Evolutionary conservation across 768 basidiomycete species (phyloP).

Genomic region (Boletus reticuloceps): DNA sequence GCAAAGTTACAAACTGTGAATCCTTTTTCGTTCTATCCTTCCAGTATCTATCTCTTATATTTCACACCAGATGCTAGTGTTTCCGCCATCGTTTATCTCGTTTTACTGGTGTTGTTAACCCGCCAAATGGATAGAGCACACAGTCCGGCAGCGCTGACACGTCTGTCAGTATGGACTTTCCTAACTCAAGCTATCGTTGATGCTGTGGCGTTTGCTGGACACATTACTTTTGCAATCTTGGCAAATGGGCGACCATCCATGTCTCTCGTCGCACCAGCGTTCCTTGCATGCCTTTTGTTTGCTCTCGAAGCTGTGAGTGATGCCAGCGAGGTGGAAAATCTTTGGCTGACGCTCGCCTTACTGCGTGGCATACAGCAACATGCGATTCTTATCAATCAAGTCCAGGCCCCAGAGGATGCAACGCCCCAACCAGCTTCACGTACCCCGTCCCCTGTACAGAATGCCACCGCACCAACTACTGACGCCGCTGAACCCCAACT

Average conservation of each 20-base stretch:
- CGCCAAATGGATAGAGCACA: slow-evolving; percentile 74
- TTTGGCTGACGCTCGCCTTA: background rate
- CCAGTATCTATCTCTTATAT: slow-evolving; percentile 4
- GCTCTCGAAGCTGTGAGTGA: slow-evolving; percentile 75
- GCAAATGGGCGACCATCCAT: slow-evolving; percentile 81
- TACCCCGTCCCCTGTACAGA: slow-evolving; percentile 4
- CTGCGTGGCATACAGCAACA: slow-evolving; percentile 61
- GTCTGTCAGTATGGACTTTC: slow-evolving; percentile 83
- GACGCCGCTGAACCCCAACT: slow-evolving; percentile 11
- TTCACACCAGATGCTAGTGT: slow-evolving; percentile 63
- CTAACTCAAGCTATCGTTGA: slow-evolving; percentile 77
- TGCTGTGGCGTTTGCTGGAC: slow-evolving; percentile 81
- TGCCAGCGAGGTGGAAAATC: background rate
- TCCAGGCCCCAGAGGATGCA: slow-evolving; percentile 75
- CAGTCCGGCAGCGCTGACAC: slow-evolving; percentile 74
- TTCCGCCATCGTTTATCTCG: slow-evolving; percentile 63
- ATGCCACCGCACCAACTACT: background rate
- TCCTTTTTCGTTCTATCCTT: background rate
- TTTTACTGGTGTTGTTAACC: slow-evolving; percentile 62
- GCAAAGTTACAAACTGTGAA: slow-evolving; percentile 68
- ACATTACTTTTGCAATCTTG: slow-evolving; percentile 85
- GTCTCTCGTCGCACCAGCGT: slow-evolving; percentile 80
- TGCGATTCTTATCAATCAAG: slow-evolving; percentile 72
- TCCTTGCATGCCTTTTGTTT: slow-evolving; percentile 76
- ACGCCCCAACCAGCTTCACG: slow-evolving; percentile 29